These are phyloP conservation scores for Salvia sclarea DNA, from an alignment of 305 asterid genomes.

Conservation along the genomic window DNA sequence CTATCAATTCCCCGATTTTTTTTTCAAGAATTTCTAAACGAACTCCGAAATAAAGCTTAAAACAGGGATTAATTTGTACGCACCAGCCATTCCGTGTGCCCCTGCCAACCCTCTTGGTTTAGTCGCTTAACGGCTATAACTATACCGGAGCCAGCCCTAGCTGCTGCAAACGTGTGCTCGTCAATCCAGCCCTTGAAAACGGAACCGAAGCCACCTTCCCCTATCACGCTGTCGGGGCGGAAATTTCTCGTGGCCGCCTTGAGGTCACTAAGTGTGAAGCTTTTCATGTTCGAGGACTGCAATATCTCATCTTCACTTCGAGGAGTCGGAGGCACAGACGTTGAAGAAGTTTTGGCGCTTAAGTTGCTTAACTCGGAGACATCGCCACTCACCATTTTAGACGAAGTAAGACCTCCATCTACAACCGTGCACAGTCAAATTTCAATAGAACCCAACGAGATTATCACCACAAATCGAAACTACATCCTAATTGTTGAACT, in stretches of 20 bases:
- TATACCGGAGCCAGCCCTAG: conserved; percentile 58
- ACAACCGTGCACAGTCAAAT: conserved; percentile 13
- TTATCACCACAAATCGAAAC: neutral
- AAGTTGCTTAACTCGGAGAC: conserved; percentile 48
- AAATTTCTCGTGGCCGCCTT: conserved; percentile 69
- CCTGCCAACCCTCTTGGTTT: conserved; percentile 74
- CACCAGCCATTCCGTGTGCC: conserved; percentile 80
- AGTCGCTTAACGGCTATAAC: conserved; percentile 71
- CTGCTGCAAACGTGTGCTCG: conserved; percentile 52
- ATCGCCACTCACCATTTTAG: conserved; percentile 51
- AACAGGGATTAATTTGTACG: conserved; percentile 19
- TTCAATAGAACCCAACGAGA: conserved; percentile 3
- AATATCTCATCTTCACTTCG: conserved; percentile 65
- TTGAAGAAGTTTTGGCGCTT: conserved; percentile 49
- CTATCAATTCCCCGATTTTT: neutral
- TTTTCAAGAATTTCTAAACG: neutral
- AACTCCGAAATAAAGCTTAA: neutral
- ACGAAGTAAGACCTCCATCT: conserved; percentile 41
- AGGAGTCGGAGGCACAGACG: conserved; percentile 52
- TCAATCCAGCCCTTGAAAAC: conserved; percentile 78
- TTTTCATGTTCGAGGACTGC: conserved; percentile 63
- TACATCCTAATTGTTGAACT: neutral
- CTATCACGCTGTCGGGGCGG: conserved; percentile 69
- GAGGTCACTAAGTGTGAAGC: conserved; percentile 54
- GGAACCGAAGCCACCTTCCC: conserved; percentile 74